A percentile compares a stretch with the other conserved stretches of the same genome.
phyloP scores from a whole-genome alignment of 495 filamentous ascomycete species.

The Amniculicola lignicola region DNA sequence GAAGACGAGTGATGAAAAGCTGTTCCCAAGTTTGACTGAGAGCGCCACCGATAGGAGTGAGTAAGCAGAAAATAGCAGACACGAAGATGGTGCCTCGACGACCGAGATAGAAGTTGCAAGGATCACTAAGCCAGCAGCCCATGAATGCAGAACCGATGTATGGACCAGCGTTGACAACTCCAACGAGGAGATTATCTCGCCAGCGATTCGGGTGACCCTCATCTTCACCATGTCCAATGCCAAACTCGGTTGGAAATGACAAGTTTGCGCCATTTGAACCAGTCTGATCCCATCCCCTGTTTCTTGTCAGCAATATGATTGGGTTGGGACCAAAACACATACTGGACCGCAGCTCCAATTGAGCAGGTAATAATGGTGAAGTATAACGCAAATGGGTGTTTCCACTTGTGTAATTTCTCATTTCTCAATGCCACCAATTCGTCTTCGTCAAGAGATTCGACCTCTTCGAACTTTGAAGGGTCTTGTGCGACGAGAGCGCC shows the following conservation, averaged over 20 bases:
- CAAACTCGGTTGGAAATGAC: constrained; percentile 33
- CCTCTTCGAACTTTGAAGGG: constrained; percentile 42
- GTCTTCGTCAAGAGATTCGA: constrained; percentile 47
- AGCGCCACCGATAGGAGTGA: constrained; percentile 57
- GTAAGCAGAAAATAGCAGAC: constrained; percentile 57
- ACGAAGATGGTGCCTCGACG: constrained; percentile 61
- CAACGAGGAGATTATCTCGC: constrained; percentile 52
- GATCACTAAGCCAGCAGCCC: constrained; percentile 63
- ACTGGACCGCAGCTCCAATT: constrained; percentile 42
- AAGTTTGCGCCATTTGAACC: constrained; percentile 45
- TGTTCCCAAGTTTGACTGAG: constrained; percentile 57
- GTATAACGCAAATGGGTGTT: constrained; percentile 55
- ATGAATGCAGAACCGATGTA: constrained; percentile 36
- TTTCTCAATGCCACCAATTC: constrained; percentile 47
- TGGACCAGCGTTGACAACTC: constrained; percentile 50
- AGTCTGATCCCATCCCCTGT: constrained; percentile 36
- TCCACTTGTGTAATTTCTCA: constrained; percentile 57
- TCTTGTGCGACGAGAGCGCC: constrained; percentile 56
- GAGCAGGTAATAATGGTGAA: constrained; percentile 51
- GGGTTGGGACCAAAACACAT: background rate
- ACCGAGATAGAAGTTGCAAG: constrained; percentile 53
- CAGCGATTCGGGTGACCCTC: constrained; percentile 31
- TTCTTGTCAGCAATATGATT: background rate
- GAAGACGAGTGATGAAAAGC: constrained; percentile 54
- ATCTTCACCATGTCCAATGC: constrained; percentile 22